Evolutionary conservation across 1,284 basidiomycete genomes (phyloP), one percentile per base, ranked within the genome.

Genomic region (Gomphus bonarii): DNA sequence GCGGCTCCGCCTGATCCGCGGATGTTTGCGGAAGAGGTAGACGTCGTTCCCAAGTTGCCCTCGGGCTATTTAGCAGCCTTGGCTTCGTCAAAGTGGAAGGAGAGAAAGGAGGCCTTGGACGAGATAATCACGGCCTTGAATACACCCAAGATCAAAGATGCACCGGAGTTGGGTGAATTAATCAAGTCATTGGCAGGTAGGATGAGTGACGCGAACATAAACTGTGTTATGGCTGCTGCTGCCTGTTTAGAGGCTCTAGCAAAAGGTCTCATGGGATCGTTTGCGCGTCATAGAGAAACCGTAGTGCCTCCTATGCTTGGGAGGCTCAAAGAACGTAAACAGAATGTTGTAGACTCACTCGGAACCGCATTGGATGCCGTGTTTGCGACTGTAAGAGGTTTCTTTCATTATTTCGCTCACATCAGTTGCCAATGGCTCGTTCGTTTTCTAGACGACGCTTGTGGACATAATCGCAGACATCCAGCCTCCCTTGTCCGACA

Each of bases 31-130:
- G 93, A 97, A 66, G 86, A 90, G 12, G 82, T 91, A 50, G 81
- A 95, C 65, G 83, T 93, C 59, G 75, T 84, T 50, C 73, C 81
- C 6, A 86, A 85, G 64, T 76, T 97, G 51, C 88, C 95, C 0
- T 70, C 81, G 2, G 85, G 86, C 57, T 75, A 95, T 58, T 81
- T 88, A 60, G 76, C 84, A 6, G 75, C 80, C 58, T 76, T 99
- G 54, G 79, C 82, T 12, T 97, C 95, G 3, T 84, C 90, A 0
- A 99, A 99, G 71, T 99, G 97, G 97, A 97, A 99, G 69, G 97
- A 99, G 63, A 83, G 97, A 31, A 91, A 95, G 65, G 95, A 97
- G 65, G 89, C 82, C 1, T 73, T 98, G 54, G 94, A 97, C 63
- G 90, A 91, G 48, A 77, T 97, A 42, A 75, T 85, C 58, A 80